Evolutionary conservation across 176 grass and related monocot genomes (phyloP).

Genomic region (Pharus latifolius): DNA sequence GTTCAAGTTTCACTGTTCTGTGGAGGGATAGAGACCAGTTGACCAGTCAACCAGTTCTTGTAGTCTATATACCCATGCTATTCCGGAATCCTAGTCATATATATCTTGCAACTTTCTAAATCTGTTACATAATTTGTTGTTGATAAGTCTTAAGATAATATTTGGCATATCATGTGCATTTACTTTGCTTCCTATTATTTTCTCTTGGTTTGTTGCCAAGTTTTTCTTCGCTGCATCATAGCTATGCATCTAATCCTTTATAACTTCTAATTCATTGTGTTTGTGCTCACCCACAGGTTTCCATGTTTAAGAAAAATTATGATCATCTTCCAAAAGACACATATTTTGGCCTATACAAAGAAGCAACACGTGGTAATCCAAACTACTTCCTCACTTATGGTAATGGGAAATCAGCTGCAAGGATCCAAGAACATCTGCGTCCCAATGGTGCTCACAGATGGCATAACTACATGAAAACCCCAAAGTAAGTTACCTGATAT

Average conservation of each 20-base stretch:
- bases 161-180: not conserved
- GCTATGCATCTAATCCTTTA: not conserved
- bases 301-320: constrained; percentile 99
- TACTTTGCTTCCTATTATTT: not conserved
- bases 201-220: constrained; percentile 1
- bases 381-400: constrained; percentile 98
- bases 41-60: not conserved
- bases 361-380: constrained; percentile 95
- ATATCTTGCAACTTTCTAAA: not conserved
- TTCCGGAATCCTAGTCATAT: not conserved
- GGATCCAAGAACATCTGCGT: constrained; percentile 82
- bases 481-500: constrained; percentile 52
- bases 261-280: not conserved
- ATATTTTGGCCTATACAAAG: constrained; percentile 98
- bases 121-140: not conserved
- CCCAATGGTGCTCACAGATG: constrained; percentile 98
- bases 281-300: constrained; percentile 43
- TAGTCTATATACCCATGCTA: not conserved
- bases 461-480: constrained; percentile 98
- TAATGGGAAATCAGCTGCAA: constrained; percentile 96
- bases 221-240: not conserved
- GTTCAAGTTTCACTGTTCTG: not conserved
- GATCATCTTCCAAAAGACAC: constrained; percentile 99
- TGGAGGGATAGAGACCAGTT: not conserved
- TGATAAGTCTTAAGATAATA: not conserved